Evolutionary conservation across 208 protist species (phyloP).

Genomic region (Trypanosoma boissoni): DNA sequence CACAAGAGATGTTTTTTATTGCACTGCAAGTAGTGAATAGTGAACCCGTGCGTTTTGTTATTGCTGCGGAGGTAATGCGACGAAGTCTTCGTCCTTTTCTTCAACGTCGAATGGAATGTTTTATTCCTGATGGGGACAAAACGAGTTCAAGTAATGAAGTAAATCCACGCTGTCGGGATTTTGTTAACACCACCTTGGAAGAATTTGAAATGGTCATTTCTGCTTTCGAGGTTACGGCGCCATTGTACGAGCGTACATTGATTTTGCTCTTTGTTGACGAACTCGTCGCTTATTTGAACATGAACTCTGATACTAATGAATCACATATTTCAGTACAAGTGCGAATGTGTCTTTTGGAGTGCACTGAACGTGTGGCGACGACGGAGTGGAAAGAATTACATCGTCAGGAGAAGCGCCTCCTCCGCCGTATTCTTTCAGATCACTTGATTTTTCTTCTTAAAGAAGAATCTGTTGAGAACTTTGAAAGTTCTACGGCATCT

Average conservation of each 20-base stretch:
- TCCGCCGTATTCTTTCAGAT: conserved; percentile 22
- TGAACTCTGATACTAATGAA: background rate
- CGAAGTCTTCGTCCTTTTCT: conserved; percentile 31
- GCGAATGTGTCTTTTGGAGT: conserved; percentile 7
- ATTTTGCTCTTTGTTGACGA: conserved; percentile 52
- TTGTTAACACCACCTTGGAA: conserved; percentile 36
- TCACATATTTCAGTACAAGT: background rate
- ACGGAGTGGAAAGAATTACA: conserved; percentile 16
- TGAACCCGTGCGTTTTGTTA: conserved; percentile 28
- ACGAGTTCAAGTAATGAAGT: background rate
- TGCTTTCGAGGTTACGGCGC: conserved; percentile 24
- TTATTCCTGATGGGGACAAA: background rate
- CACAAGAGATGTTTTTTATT: conserved; percentile 33
- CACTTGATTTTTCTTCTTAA: background rate
- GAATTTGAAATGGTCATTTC: conserved; percentile 30
- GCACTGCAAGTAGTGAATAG: conserved; percentile 19
- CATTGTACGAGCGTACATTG: conserved; percentile 29
- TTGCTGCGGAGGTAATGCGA: conserved; percentile 44
- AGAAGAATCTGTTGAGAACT: no score
- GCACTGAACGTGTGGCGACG: background rate
- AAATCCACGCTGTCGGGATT: conserved; percentile 21
- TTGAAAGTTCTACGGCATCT: no score
- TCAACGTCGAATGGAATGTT: conserved; percentile 5
- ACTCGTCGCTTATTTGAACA: background rate
- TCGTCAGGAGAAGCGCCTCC: conserved; percentile 13